Base-by-base conservation (phyloP, 192 early-diverging fungal species). In the Podochytrium sp. region DNA sequence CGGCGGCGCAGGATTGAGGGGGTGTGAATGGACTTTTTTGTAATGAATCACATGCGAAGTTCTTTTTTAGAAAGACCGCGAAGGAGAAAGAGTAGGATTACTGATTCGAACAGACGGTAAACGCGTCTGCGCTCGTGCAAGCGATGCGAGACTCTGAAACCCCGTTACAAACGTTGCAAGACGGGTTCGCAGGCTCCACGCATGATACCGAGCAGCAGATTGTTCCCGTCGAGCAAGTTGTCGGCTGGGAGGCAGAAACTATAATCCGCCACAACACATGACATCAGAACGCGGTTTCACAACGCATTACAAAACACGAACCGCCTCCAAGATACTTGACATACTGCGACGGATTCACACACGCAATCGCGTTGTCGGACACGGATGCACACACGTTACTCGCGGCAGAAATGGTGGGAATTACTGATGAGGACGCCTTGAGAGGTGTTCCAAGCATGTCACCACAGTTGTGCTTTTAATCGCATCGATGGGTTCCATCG, bases 121-220 rank as follows among this genome's bases (percentile, higher is more conserved):
- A 69, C 14, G 66, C 20, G 10, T 40, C 37, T 29, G 18, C 20
- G 34, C 66, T 69, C 7, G 66, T 69, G 33, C 66, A 69, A 18
- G 51, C 51, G 1, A 69, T 69, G 7, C 16, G 7, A 0, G 10
- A 29, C n/a, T 69, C 51, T 0, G 23, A 16, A 30, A 50, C 43
- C 29, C 66, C 66, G 32, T 10, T 53, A 49, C 66, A 69, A 34
- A 33, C 18, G 52, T 49, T 69, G 52, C 66, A 69, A 51, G 33
- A 10, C 3, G 66, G 66, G 34, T 37, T 53, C 3, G 25, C 25
- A 20, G 34, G 32, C 14, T 34, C 25, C 12, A 53, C 43, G 34
- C 66, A 69, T n/a, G 6, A n/a, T 40, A 37, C 63, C 12, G 60
- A 43, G 35, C 72, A 74, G 55, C 74, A 75, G 4, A 27, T 65